phyloP scores from a whole-genome alignment of 331 rosid species.

The Cucumis variabilis region DNA sequence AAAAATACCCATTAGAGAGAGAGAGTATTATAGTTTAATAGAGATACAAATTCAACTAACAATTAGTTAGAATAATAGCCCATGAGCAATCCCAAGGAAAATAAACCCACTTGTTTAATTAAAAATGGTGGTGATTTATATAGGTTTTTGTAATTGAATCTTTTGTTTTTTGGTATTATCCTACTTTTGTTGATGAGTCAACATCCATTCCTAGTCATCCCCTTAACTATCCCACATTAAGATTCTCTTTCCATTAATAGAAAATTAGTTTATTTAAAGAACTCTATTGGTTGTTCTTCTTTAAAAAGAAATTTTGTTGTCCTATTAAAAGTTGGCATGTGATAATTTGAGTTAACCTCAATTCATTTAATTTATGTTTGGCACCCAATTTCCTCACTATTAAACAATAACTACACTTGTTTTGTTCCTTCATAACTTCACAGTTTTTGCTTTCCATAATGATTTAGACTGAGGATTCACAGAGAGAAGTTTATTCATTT shows the following conservation, averaged over 20 bases:
- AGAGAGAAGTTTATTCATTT: background rate
- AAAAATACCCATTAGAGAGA: too few relatives aligned
- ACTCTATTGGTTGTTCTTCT: background rate
- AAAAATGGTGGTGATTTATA: slow-evolving; percentile 32
- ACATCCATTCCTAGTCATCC: slow-evolving; percentile 93
- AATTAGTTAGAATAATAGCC: slow-evolving; percentile 43
- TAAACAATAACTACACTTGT: too few relatives aligned
- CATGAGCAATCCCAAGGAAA: slow-evolving; percentile 9
- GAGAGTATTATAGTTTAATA: background rate
- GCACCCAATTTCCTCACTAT: too few relatives aligned
- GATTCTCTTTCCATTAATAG: slow-evolving; percentile 70
- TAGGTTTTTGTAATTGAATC: background rate
- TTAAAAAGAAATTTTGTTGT: too few relatives aligned
- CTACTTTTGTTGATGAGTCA: slow-evolving; percentile 81
- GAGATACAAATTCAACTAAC: slow-evolving; percentile 57
- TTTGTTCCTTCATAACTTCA: background rate
- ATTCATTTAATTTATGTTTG: background rate
- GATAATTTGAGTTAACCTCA: background rate
- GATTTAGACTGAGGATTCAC: background rate
- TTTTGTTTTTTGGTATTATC: slow-evolving; percentile 54
- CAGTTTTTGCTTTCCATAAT: background rate
- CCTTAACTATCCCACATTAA: slow-evolving; percentile 82
- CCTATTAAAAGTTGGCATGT: too few relatives aligned
- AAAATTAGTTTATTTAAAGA: slow-evolving; percentile 24
- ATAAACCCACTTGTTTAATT: slow-evolving; percentile 55